Percentiles rank a stretch among this genome's conserved stretches.
phyloP scores from a whole-genome alignment of 164 flowering plant species.

The Kingdonia uniflora region DNA sequence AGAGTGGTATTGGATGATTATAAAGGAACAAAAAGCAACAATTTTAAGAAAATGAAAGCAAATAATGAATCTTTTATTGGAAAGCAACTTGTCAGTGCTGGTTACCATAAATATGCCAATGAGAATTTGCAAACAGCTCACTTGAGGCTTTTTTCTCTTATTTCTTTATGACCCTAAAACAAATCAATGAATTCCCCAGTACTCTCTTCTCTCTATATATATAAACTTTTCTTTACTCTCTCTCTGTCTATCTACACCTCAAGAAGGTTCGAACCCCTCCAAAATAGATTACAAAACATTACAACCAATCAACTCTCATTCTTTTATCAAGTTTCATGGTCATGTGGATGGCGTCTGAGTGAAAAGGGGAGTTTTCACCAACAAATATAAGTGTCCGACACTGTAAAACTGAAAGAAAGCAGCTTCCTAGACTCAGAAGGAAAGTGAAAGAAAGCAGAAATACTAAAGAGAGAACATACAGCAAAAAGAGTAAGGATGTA shows the following conservation, averaged over 20 bases:
- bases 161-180: slow-evolving; percentile 23
- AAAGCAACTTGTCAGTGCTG: no score
- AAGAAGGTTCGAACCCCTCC: not conserved
- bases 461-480: slow-evolving; percentile 20
- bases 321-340: slow-evolving; percentile 54
- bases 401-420: slow-evolving; percentile 20
- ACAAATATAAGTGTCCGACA: slow-evolving; percentile 89
- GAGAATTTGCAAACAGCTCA: no score
- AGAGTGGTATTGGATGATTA: no score
- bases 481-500: slow-evolving; percentile 58
- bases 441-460: no score
- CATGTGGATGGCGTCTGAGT: slow-evolving; percentile 83
- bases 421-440: no score
- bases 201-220: slow-evolving; percentile 1
- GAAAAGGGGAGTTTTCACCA: slow-evolving; percentile 78
- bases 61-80: no score
- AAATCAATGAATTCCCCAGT: slow-evolving; percentile 52
- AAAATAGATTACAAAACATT: slow-evolving; percentile 7
- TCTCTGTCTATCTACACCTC: slow-evolving; percentile 21
- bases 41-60: no score
- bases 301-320: slow-evolving; percentile 5
- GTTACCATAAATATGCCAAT: no score
- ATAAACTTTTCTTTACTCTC: slow-evolving; percentile 6
- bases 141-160: no score
- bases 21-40: no score